Conservation (phyloP, 2,329 filamentous ascomycete genomes). For the Scedosporium minutisporum region DNA sequence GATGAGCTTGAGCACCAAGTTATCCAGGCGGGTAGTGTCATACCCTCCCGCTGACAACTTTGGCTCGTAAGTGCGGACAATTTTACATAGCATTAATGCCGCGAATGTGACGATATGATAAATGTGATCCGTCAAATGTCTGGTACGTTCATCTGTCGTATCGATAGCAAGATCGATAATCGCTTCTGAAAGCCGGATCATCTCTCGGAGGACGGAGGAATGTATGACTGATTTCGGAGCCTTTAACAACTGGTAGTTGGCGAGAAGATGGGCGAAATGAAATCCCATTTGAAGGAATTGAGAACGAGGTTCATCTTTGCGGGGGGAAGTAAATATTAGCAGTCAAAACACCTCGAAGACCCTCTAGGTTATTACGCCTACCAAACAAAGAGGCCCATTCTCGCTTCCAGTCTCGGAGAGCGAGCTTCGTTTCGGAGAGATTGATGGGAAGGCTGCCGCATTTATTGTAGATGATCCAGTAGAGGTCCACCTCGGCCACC, state of each 20-base stretch:
- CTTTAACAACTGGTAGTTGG: conserved; percentile 15
- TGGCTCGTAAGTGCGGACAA: conserved; percentile 14
- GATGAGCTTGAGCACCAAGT: conserved; percentile 12
- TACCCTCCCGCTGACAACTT: not conserved
- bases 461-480: conserved; percentile 18
- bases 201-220: conserved; percentile 12
- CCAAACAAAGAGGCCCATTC: conserved; percentile 15
- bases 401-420: conserved; percentile 14
- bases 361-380: conserved; percentile 3
- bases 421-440: conserved; percentile 7
- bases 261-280: conserved; percentile 17
- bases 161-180: conserved; percentile 20
- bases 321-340: not conserved
- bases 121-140: conserved; percentile 19
- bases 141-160: conserved; percentile 17
- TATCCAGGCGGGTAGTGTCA: conserved; percentile 11
- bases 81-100: conserved; percentile 14
- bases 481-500: conserved; percentile 18
- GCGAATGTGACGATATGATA: conserved; percentile 19
- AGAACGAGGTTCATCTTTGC: conserved; percentile 16
- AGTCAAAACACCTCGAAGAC: not conserved
- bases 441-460: conserved; percentile 9
- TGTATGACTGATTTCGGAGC: conserved; percentile 10
- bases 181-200: conserved; percentile 13
- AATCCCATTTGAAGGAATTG: conserved; percentile 21